Evolutionary conservation across 2,329 filamentous ascomycete species (phyloP), one percentile per base, ranked within the genome.

Genomic region (Nothopassalora personata): DNA sequence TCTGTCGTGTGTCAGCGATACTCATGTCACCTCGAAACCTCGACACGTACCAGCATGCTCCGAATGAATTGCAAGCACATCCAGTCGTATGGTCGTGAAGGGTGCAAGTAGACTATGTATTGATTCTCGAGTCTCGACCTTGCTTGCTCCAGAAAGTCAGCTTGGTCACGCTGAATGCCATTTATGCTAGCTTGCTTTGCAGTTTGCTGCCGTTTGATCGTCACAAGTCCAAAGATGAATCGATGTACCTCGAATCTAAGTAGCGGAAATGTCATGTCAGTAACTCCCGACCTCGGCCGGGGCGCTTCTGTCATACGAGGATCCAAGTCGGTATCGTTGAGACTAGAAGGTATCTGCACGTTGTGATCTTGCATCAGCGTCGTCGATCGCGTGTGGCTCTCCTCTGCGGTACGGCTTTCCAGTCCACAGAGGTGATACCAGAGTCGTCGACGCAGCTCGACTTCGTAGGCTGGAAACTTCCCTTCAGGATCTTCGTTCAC

Each of bases 261-360:
- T 5, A 65, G 55, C 1, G 58, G 56, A 30, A 67, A 68, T 1
- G 64, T 67, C 60, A 66, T 66, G 8, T 68, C 66, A 1, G 68
- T 67, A 10, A 65, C 53, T 9, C 68, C 68, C 11, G 19, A 11
- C n/a, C 68, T 57, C 9, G 62, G 23, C 18, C 55, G 18, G 7
- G 67, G 67, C 15, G 54, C n/a, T 2, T 64, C 57, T 10, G 54
- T 61, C 47, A 63, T 62, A 9, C 56, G 28, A 1, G 64, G 62
- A 56, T 65, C 52, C 23, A 70, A 56, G 56, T 70, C 68, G 23
- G 34, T 33, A 57, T 70, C 68, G 59, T 69, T 66, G n/a, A 70
- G 47, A 48, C 66, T 69, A 10, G 62, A 54, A 6, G 68, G 68
- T 34, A 69, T 43, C 23, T 54, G 36, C 3, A 69, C 64, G 43